Evolutionary conservation across 106 monocot genomes (phyloP).

Genomic region (Platanthera zijinensis): DNA sequence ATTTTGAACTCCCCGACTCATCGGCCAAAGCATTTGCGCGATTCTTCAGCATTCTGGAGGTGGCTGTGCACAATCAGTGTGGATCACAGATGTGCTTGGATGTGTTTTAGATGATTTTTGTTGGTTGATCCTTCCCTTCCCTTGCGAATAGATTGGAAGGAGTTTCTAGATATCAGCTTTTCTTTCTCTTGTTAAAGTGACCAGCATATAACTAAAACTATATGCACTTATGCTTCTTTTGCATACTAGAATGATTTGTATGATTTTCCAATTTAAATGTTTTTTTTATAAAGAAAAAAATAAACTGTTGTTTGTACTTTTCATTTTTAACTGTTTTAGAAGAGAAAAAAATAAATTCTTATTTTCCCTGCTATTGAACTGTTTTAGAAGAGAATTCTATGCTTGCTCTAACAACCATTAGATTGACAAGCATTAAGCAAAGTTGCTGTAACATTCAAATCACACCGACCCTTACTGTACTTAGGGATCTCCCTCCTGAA

Average conservation of each 20-base stretch:
- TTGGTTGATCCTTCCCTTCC: background rate
- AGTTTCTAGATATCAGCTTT: background rate
- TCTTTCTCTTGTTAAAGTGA: background rate
- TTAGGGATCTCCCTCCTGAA: too few species aligned
- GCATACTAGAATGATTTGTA: background rate
- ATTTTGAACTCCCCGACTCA: slow-evolving; percentile 35
- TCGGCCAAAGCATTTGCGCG: background rate
- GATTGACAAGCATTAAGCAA: too few species aligned
- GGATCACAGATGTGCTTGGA: background rate
- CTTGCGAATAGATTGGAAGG: background rate
- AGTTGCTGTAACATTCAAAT: too few species aligned
- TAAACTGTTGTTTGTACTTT: background rate
- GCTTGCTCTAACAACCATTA: too few species aligned
- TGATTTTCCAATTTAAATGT: background rate
- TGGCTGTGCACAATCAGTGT: background rate
- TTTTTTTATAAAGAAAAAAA: background rate
- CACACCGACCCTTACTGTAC: too few species aligned
- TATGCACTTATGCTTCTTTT: background rate
- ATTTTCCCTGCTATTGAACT: too few species aligned
- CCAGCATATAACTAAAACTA: background rate
- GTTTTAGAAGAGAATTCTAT: too few species aligned
- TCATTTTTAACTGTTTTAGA: background rate
- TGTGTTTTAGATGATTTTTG: background rate
- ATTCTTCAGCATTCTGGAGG: background rate
- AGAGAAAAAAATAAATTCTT: too few species aligned